Conservation (phyloP, 2,329 filamentous ascomycete genomes). For the Pestalotiopsis sp. region DNA sequence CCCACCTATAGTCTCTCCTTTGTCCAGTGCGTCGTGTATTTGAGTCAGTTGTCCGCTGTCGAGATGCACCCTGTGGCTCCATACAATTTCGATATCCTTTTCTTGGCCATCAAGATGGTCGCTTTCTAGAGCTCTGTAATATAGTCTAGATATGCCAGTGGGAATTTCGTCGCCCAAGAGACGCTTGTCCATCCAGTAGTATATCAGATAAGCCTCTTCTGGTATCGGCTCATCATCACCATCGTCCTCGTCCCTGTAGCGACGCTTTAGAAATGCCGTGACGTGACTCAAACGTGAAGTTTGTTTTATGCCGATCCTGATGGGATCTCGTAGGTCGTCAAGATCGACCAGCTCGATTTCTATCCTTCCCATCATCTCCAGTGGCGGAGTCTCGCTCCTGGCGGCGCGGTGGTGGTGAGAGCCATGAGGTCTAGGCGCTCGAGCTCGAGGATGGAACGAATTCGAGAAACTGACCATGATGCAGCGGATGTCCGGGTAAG, state of each 20-base stretch:
- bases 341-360: slow-evolving; percentile 24
- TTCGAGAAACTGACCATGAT: neutral
- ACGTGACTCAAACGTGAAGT: slow-evolving; percentile 17
- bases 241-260: neutral
- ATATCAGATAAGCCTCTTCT: slow-evolving; percentile 18
- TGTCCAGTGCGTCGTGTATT: slow-evolving; percentile 19
- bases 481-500: neutral
- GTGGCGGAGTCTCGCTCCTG: neutral
- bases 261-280: slow-evolving; percentile 10
- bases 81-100: slow-evolving; percentile 17
- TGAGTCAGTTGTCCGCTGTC: slow-evolving; percentile 14
- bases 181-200: slow-evolving; percentile 16
- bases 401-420: neutral
- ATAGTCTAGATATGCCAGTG: slow-evolving; percentile 11
- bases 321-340: slow-evolving; percentile 17
- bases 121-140: slow-evolving; percentile 19
- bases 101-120: slow-evolving; percentile 21
- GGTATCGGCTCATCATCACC: slow-evolving; percentile 7
- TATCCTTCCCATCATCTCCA: slow-evolving; percentile 6
- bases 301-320: slow-evolving; percentile 18
- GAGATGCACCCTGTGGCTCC: slow-evolving; percentile 12
- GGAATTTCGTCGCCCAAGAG: slow-evolving; percentile 19
- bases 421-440: neutral
- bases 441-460: neutral
- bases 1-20: slow-evolving; percentile 27